A percentile compares a stretch with the other conserved stretches of the same genome.
Conservation (phyloP, 73 alveolate genomes). For the Durusdinium trenchii region DNA sequence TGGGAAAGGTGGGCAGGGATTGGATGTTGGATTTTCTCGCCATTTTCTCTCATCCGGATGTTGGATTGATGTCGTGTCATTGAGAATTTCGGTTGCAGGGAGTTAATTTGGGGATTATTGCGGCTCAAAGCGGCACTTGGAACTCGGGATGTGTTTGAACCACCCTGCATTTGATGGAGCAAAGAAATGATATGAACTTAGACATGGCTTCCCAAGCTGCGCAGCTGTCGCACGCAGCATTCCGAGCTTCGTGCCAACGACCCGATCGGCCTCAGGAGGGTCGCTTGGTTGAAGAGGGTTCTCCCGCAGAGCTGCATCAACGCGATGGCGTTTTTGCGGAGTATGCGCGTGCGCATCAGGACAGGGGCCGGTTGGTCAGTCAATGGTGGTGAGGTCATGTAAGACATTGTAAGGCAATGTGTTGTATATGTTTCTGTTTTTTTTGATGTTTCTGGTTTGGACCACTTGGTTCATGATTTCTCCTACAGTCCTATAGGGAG, state of each 20-base stretch:
- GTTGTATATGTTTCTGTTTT: not conserved
- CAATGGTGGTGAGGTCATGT: not conserved
- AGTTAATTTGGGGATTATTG: no score
- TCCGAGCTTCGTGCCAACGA: no score
- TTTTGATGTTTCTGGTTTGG: not conserved
- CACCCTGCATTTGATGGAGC: no score
- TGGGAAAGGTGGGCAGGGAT: not conserved
- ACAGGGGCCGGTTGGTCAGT: not conserved
- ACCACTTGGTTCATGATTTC: not conserved
- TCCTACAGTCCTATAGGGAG: not conserved
- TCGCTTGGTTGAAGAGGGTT: slow-evolving; percentile 67
- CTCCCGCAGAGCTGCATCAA: slow-evolving; percentile 45
- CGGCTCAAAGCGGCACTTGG: no score
- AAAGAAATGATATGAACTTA: no score
- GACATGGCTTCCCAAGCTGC: no score
- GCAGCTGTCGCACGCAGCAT: no score
- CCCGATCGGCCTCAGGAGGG: slow-evolving; percentile 15
- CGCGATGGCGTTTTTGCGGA: slow-evolving; percentile 70
- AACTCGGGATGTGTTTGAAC: no score
- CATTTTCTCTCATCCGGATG: no score
- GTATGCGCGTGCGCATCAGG: slow-evolving; percentile 90
- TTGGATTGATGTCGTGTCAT: no score
- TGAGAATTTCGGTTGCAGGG: no score
- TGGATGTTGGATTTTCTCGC: not conserved
- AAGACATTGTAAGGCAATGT: not conserved